phyloP scores from a whole-genome alignment of 805 yeast species.

The Candida sphagnicola region DNA sequence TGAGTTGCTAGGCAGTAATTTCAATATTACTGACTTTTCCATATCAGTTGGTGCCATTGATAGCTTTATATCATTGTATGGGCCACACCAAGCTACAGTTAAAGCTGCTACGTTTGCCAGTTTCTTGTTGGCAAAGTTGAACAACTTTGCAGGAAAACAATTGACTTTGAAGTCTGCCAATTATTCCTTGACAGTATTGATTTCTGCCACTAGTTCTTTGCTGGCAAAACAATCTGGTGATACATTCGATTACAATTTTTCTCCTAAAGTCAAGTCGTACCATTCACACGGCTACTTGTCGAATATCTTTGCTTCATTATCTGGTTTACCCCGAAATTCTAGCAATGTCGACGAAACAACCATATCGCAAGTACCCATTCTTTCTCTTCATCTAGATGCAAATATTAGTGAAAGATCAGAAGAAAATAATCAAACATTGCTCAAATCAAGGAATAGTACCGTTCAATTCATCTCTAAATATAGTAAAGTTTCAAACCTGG shows the following conservation, averaged over 20 bases:
- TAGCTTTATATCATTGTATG: slow-evolving; percentile 26
- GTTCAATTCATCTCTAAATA: slow-evolving; percentile 1
- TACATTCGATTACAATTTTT: slow-evolving; percentile 6
- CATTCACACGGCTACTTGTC: slow-evolving; percentile 17
- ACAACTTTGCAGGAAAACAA: slow-evolving; percentile 19
- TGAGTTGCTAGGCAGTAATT: slow-evolving; percentile 15
- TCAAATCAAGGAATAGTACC: slow-evolving; percentile 4
- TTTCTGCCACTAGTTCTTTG: background rate
- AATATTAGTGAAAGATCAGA: slow-evolving; percentile 14
- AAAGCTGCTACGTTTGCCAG: slow-evolving; percentile 23
- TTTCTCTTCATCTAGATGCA: slow-evolving; percentile 15
- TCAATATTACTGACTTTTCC: slow-evolving; percentile 16
- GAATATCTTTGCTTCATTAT: slow-evolving; percentile 9
- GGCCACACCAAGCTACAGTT: slow-evolving; percentile 16
- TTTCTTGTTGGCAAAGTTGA: slow-evolving; percentile 23
- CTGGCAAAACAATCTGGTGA: background rate
- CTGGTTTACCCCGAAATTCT: slow-evolving; percentile 1
- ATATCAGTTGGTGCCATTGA: slow-evolving; percentile 28
- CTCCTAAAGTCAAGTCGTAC: slow-evolving; percentile 6
- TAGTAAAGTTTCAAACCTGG: background rate
- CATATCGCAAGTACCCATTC: slow-evolving; percentile 11
- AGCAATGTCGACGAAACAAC: slow-evolving; percentile 13
- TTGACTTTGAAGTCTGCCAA: slow-evolving; percentile 32
- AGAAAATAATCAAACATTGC: slow-evolving; percentile 9
- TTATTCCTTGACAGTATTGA: slow-evolving; percentile 15